Conservation (phyloP, 257 asterid species). For the Fraxinus americana region DNA sequence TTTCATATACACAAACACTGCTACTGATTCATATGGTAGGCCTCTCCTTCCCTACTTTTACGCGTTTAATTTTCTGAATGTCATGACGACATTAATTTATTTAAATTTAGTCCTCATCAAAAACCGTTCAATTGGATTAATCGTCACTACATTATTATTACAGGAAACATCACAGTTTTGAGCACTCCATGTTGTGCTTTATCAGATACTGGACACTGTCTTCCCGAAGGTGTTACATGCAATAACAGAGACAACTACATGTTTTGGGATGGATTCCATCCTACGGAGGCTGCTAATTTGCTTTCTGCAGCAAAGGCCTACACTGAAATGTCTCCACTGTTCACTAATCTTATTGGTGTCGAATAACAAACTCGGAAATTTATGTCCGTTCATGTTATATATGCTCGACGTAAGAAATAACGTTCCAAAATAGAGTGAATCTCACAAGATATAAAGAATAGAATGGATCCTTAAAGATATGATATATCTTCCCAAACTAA, state of each 20-base stretch:
- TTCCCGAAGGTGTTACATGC: not conserved
- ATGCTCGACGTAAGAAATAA: not conserved
- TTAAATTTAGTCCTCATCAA: not conserved
- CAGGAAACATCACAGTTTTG: not conserved
- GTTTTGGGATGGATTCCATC: constrained; percentile 3
- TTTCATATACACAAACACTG: constrained; percentile 28
- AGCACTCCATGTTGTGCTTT: not conserved
- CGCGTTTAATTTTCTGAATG: not conserved
- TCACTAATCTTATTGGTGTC: not conserved
- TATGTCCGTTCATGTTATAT: not conserved
- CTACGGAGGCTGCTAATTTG: not conserved
- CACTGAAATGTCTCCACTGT: not conserved
- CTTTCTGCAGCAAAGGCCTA: not conserved
- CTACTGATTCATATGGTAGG: not conserved
- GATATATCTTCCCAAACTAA: too few relatives aligned
- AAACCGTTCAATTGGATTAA: not conserved
- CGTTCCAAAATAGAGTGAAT: not conserved
- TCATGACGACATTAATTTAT: not conserved
- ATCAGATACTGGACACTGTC: not conserved
- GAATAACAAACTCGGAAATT: not conserved
- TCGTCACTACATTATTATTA: not conserved
- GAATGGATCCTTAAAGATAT: too few relatives aligned
- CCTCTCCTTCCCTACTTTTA: not conserved
- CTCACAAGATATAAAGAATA: too few relatives aligned
- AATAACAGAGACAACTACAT: not conserved